Evolutionary conservation across 345 rosid genomes (phyloP).

Genomic region (Psidium guajava): DNA sequence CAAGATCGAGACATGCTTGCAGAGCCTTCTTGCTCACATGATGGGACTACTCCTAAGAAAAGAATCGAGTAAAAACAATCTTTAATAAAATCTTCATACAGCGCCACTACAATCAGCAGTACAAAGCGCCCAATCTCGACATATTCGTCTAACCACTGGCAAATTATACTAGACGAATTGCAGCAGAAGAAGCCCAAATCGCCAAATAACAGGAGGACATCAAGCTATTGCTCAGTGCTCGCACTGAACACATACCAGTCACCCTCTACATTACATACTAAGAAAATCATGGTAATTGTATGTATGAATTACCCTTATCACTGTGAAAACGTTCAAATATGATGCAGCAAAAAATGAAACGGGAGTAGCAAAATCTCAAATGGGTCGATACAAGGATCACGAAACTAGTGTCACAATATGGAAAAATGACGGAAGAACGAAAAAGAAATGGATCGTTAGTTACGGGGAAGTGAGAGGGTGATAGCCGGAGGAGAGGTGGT

Average conservation of each 20-base stretch:
- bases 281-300: background rate
- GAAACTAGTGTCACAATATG: background rate
- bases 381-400: background rate
- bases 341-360: background rate
- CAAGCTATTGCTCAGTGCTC: background rate
- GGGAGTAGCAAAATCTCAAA: background rate
- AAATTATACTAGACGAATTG: background rate
- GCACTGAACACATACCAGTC: background rate
- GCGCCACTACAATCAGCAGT: background rate
- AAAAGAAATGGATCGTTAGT: background rate
- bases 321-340: background rate
- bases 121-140: background rate
- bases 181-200: background rate
- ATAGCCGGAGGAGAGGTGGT: background rate
- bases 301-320: background rate
- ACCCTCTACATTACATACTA: background rate
- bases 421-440: background rate
- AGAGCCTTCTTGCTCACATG: background rate
- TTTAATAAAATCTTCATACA: background rate
- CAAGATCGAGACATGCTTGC: background rate
- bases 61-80: background rate
- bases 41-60: background rate
- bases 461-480: background rate
- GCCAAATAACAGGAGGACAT: background rate
- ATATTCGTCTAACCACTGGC: background rate